Conservation (phyloP, 2,329 filamentous ascomycete genomes). For the Zymoseptoria crescenta region DNA sequence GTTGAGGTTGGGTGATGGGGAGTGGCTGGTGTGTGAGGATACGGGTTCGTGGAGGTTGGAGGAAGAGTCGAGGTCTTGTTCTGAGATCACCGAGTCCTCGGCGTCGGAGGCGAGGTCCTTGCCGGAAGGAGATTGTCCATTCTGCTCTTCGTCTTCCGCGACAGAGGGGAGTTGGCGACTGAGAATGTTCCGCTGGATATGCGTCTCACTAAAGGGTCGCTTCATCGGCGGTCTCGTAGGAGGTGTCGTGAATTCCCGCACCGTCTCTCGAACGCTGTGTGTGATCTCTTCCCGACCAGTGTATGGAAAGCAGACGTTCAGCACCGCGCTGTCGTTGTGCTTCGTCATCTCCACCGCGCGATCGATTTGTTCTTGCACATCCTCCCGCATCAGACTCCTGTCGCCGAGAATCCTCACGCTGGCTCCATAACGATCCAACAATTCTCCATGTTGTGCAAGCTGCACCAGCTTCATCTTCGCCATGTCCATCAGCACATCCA, state of each 20-base stretch:
- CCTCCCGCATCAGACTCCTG: constrained; percentile 70
- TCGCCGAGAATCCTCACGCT: constrained; percentile 79
- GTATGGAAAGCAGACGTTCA: constrained; percentile 98
- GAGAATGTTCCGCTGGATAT: constrained; percentile 79
- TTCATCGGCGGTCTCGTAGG: constrained; percentile 31
- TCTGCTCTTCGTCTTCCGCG: constrained; percentile 22
- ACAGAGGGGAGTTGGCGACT: constrained; percentile 36
- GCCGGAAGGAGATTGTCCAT: constrained; percentile 5
- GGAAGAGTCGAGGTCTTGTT: constrained; percentile 23
- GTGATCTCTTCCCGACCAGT: constrained; percentile 95
- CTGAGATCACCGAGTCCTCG: constrained; percentile 17
- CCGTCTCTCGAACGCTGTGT: constrained; percentile 76
- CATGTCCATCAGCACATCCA: constrained; percentile 95
- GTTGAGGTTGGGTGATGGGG: constrained; percentile 33
- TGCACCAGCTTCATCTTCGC: constrained; percentile 92
- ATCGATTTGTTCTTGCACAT: constrained; percentile 84
- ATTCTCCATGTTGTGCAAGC: constrained; percentile 82
- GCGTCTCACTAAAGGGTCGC: constrained; percentile 75
- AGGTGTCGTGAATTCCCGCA: constrained; percentile 75
- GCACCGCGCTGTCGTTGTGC: constrained; percentile 65
- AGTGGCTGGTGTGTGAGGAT: constrained; percentile 32
- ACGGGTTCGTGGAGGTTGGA: constrained; percentile 29
- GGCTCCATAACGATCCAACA: constrained; percentile 88
- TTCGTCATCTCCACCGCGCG: constrained; percentile 78
- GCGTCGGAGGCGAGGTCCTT: constrained; percentile 13